Base-by-base conservation (phyloP, 768 basidiomycete species). In the Pleurotus ostreatus region DNA sequence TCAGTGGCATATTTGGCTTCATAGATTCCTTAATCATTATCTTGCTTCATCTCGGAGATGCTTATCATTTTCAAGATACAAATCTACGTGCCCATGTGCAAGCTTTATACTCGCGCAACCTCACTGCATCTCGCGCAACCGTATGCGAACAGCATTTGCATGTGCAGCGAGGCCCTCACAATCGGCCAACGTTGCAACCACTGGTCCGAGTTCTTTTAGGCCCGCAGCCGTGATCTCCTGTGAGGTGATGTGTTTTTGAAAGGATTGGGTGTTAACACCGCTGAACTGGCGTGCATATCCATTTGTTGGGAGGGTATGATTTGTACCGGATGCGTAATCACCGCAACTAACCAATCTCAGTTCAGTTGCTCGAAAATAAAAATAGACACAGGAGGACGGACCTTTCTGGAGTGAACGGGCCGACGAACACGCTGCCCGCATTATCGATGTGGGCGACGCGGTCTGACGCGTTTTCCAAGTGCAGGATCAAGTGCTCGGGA, bases 231-330 rank as follows among this genome's bases (percentile, higher is more conserved):
- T 89, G 20, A 98, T 82, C 68, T 97, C 90, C 69, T 98, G 97
- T 4, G 93, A 94, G 12, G 97, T 99, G 63, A 98, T 98, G 69
- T 98, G 90, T 71, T 99, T 99, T 68, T 98, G 95, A 88, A 98
- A 99, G 1, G 94, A 94, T 7, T 83, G 76, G 0, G 96, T 98
- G 74, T 96, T 98, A 62, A 99, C 97, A 4, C 97, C 97, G 62
- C 94, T 97, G 76, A 95, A 99, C 68, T 98, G 97, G 49, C 93
- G 86, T 20, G 97, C 97, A 69, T 94, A 99, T 20, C 96, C 94
- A 60, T 93, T 94, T 8, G 92, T 97, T 38, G 96, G 96, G 20
- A 99, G 78, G 0, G 96, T 98, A 76, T 99, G 97, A 70, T 99
- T 99, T 6, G 97, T 98, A 16, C 97, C 97, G 0, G 96, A 98